A percentile compares a stretch with the other conserved stretches of the same genome.
These are phyloP conservation scores for Suillus bovinus DNA, from an alignment of 768 basidiomycete species.

Conservation along the genomic window DNA sequence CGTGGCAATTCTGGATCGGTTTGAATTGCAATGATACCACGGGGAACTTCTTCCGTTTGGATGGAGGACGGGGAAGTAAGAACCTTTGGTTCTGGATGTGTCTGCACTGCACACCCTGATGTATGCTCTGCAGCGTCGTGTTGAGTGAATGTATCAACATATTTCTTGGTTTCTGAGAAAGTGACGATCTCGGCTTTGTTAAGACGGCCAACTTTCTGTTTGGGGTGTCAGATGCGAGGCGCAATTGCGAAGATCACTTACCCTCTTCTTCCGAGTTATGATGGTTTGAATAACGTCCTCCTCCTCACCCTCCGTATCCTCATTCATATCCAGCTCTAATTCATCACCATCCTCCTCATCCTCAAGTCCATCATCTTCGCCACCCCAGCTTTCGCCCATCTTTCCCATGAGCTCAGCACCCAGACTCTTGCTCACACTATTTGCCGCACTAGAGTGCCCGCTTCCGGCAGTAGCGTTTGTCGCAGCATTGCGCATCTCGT, in stretches of 20 bases:
- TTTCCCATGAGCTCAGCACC: constrained; percentile 71
- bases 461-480: constrained; percentile 39
- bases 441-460: constrained; percentile 48
- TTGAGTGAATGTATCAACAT: constrained; percentile 72
- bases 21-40: constrained; percentile 34
- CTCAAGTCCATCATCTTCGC: constrained; percentile 43
- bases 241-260: constrained; percentile 28
- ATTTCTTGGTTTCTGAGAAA: constrained; percentile 69
- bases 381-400: constrained; percentile 49
- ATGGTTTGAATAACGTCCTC: constrained; percentile 82
- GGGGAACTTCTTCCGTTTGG: constrained; percentile 51
- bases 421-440: constrained; percentile 69
- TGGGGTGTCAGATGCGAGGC: constrained; percentile 11
- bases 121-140: constrained; percentile 60
- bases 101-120: constrained; percentile 52
- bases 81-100: constrained; percentile 57
- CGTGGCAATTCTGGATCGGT: constrained; percentile 39
- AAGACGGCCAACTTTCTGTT: constrained; percentile 67
- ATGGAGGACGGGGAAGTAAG: constrained; percentile 46
- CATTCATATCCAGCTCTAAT: constrained; percentile 43
- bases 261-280: constrained; percentile 81
- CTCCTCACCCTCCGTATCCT: constrained; percentile 57
- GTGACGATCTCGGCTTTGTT: constrained; percentile 44
- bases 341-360: constrained; percentile 36
- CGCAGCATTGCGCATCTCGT: constrained; percentile 72